Evolutionary conservation across 495 filamentous ascomycete genomes (phyloP), one percentile per base, ranked within the genome.

Genomic region (Tuber indicum): DNA sequence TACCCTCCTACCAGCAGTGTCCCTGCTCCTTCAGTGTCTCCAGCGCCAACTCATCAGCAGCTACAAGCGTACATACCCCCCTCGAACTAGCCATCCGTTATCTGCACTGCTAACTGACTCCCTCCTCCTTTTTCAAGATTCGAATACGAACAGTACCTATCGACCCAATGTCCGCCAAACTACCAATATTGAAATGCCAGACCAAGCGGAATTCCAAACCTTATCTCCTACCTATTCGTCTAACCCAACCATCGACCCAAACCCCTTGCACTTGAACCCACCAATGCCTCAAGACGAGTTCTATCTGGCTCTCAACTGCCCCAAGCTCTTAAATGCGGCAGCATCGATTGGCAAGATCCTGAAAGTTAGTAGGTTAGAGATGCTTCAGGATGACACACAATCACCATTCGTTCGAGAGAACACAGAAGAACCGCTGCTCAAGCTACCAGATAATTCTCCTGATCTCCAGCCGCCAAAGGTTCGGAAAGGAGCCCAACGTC

Each of bases 21-120:
- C 32, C 26, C 58, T 66, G 75, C 74, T 47, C 47, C 41, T 52
- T 77, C 77, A 43, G 78, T 74, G 72, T 66, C 78, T 49, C 74
- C 78, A 36, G 47, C 74, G 52, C 79, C 78, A 21, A 72, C 78
- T 36, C 74, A 77, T 69, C 78, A 78, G 39, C 75, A 80, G 52
- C 62, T 80, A 26, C 78, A 80, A 80, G 77, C 78, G 78, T 80
- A 80, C 78, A 80, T 80, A 62, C 76, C 78, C 77, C 58, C 78
- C 77, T 77, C 71, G 58, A 80, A 71, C 77, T 72, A 71, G 73
- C 78, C 78, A 69, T 78, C 76, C n/a, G 71, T 73, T 73, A 72
- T 79, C 62, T 77, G 74, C 77, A 78, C 71, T 77, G 78, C 78
- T 80, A 80, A 80, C 77, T 75, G 74, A 74, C 47, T 72, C 70